Percentiles rank a stretch among this genome's conserved stretches.
These are phyloP conservation scores for Rhizophagus sp. DNA, from an alignment of 192 early-diverging fungal species.

Conservation along the genomic window DNA sequence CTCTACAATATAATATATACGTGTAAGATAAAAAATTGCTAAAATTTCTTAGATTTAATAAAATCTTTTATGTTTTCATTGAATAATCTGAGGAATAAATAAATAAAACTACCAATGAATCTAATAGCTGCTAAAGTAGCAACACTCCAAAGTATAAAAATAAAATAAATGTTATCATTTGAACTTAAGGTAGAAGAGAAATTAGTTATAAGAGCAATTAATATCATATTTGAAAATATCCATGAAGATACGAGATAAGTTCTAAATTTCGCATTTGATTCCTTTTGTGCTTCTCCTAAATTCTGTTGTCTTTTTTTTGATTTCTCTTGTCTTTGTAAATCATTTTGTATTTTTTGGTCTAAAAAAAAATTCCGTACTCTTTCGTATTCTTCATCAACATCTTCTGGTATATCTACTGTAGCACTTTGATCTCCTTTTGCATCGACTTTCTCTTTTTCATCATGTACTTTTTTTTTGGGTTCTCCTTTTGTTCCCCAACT, in stretches of 20 bases:
- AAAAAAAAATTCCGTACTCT: slow-evolving; percentile 59
- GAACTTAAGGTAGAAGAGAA: slow-evolving; percentile 32
- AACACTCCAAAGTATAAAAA: slow-evolving; percentile 77
- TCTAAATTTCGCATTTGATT: slow-evolving; percentile 75
- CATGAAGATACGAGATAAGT: slow-evolving; percentile 73
- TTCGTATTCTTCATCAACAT: slow-evolving; percentile 50
- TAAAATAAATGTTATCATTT: slow-evolving; percentile 49
- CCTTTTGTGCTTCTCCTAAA: slow-evolving; percentile 53
- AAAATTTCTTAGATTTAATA: too few species aligned
- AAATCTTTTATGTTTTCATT: too few species aligned
- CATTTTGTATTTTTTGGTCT: not conserved
- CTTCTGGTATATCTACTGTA: slow-evolving; percentile 41
- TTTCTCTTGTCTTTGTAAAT: too few species aligned
- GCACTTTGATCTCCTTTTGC: slow-evolving; percentile 44
- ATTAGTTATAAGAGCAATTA: slow-evolving; percentile 69
- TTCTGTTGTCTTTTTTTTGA: slow-evolving; percentile 35
- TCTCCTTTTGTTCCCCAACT: slow-evolving; percentile 89
- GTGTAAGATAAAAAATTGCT: too few species aligned
- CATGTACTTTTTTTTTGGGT: slow-evolving; percentile 44
- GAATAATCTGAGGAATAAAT: slow-evolving; percentile 49
- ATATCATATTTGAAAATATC: slow-evolving; percentile 71
- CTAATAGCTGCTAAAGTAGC: slow-evolving; percentile 63
- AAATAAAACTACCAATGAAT: slow-evolving; percentile 66
- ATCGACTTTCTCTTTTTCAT: slow-evolving; percentile 27
- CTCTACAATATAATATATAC: too few species aligned